Evolutionary conservation across 2,329 filamentous ascomycete species (phyloP), one percentile per base, ranked within the genome.

Genomic region (Colletotrichum sp.): DNA sequence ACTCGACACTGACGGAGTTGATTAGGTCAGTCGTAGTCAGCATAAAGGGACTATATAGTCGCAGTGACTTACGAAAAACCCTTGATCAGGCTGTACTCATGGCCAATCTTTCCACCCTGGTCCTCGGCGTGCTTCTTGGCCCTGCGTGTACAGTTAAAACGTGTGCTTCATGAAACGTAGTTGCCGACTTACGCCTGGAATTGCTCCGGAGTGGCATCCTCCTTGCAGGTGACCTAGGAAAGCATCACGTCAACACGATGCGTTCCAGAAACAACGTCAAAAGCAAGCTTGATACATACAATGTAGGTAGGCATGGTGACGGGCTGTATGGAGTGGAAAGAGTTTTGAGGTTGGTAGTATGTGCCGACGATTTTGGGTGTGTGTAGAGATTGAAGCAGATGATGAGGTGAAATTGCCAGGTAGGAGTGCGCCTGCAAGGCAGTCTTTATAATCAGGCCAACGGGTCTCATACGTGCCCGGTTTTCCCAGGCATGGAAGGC

Each of bases 1-100:
- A 95, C 73, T 91, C 89, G 81, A 96, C 95, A 67, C 96, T 98
- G n/a, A 5, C 18, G 76, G 14, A 55, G 13, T 52, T 48, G 18
- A 72, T 13, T 16, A 43, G 10, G 14, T 32, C 14, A 61, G 34
- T 34, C n/a, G 34, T 24, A 18, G 7, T 61, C 26, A 59, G 28
- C n/a, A 30, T 30, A n/a, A 64, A 24, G 24, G 24, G 32, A 8
- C 7, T 21, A 61, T 7, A 21, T 63, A n/a, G 7, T 43, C n/a
- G 9, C 32, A 43, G 21, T n/a, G n/a, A 89, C 95, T 80, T 92
- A 98, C 96, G 95, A 93, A 88, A 98, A 98, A 74, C 94, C 96
- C 88, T 96, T 98, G 90, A 98, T 96, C 81, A 98, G 86, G 77
- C 87, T 93, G 89, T 95, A 98, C 84, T 97, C 95, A 80, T 97